Conservation (phyloP, 768 basidiomycete species). For the Lactarius vividus region DNA sequence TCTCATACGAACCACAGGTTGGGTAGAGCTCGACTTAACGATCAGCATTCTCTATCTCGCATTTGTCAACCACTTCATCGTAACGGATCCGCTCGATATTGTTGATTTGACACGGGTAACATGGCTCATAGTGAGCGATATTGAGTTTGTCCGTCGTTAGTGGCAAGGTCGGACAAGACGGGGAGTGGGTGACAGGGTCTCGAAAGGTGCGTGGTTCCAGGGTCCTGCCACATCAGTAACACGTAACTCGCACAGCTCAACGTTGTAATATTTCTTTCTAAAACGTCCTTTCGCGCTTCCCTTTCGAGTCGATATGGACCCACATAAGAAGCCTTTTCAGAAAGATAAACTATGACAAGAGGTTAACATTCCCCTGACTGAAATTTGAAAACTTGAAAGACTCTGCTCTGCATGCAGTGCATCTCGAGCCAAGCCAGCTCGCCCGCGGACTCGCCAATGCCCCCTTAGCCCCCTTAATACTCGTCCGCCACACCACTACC, state of each 20-base stretch:
- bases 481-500: constrained; percentile 17
- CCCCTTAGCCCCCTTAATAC: constrained; percentile 37
- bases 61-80: constrained; percentile 78
- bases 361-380: too few species aligned
- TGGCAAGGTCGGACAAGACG: too few species aligned
- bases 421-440: constrained; percentile 37
- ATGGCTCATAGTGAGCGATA: constrained; percentile 89
- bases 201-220: background rate
- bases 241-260: too few species aligned
- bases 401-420: too few species aligned
- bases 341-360: too few species aligned
- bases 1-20: too few species aligned
- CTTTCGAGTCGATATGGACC: constrained; percentile 59
- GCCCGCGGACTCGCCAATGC: constrained; percentile 33
- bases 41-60: constrained; percentile 65
- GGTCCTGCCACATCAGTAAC: constrained; percentile 20
- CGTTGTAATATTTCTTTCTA: too few species aligned
- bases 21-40: too few species aligned
- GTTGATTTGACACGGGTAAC: constrained; percentile 81
- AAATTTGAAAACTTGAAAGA: too few species aligned
- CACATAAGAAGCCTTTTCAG: constrained; percentile 8
- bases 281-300: too few species aligned
- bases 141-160: constrained; percentile 76
- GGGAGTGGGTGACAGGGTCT: constrained; percentile 10
- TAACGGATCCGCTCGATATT: constrained; percentile 77